A percentile compares a stretch with the other conserved stretches of the same genome.
Evolutionary conservation across 306 rosid genomes (phyloP).

Genomic region (Sesbania bispinosa): DNA sequence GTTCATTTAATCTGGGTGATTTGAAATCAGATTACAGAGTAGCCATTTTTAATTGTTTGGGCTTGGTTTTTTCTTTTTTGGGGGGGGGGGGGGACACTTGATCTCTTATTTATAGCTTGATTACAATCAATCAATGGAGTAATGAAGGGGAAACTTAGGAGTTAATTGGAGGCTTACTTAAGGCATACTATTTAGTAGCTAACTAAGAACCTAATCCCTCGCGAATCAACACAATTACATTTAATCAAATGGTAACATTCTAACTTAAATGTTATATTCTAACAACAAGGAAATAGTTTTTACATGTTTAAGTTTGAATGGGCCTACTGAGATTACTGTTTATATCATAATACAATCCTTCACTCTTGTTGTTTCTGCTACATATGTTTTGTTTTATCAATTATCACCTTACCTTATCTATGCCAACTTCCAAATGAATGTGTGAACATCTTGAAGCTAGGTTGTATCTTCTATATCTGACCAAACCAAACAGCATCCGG

Average conservation of each 20-base stretch:
- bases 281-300: background rate
- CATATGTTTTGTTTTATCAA: background rate
- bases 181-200: background rate
- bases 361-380: background rate
- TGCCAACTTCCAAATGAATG: background rate
- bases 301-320: background rate
- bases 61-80: too few species aligned
- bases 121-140: background rate
- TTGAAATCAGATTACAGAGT: too few species aligned
- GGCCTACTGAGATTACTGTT: background rate
- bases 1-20: too few species aligned
- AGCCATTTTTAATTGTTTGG: too few species aligned
- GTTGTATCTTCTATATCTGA: background rate
- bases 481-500: background rate
- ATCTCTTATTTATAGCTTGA: background rate
- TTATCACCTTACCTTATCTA: background rate
- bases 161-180: background rate
- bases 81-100: too few species aligned
- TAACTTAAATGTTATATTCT: too few species aligned
- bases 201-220: background rate
- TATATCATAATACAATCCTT: background rate
- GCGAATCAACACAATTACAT: background rate
- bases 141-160: too few species aligned
- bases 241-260: too few species aligned
- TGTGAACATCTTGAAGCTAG: background rate